phyloP scores from a whole-genome alignment of 1,139 yeast genomes.

The Pichia sp. region DNA sequence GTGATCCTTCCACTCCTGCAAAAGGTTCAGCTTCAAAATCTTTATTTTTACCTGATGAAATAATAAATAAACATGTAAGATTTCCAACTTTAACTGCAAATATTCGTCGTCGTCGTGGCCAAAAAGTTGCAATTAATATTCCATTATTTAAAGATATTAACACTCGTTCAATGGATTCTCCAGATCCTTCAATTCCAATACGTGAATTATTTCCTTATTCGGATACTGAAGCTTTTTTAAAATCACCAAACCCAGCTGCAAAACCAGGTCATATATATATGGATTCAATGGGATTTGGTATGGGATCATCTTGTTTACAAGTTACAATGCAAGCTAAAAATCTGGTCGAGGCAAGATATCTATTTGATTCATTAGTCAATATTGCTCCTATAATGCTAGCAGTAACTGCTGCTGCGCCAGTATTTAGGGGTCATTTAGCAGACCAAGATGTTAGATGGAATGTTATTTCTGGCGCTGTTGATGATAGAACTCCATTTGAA shows the following conservation, averaged over 20 bases:
- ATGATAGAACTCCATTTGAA: constrained; percentile 86
- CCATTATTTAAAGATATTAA: constrained; percentile 70
- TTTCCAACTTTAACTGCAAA: constrained; percentile 95
- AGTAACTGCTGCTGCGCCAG: constrained; percentile 86
- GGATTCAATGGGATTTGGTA: constrained; percentile 99
- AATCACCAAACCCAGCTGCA: constrained; percentile 68
- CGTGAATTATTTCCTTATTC: constrained; percentile 52
- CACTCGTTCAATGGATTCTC: constrained; percentile 26
- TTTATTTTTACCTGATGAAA: constrained; percentile 86
- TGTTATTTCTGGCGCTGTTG: constrained; percentile 88
- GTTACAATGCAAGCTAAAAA: constrained; percentile 87
- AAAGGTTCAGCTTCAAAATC: constrained; percentile 80
- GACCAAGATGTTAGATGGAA: constrained; percentile 98
- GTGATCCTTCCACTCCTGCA: constrained; percentile 61
- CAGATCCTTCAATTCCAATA: constrained; percentile 67
- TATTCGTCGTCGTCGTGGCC: constrained; percentile 82
- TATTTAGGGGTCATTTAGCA: constrained; percentile 83
- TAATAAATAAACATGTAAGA: constrained; percentile 88
- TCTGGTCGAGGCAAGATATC: constrained; percentile 63
- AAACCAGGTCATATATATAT: constrained; percentile 80
- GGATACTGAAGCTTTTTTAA: constrained; percentile 60
- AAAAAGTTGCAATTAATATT: constrained; percentile 83
- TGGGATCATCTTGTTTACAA: constrained; percentile 96
- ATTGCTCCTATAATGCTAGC: constrained; percentile 80
- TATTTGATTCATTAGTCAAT: constrained; percentile 85